phyloP scores from a whole-genome alignment of 2,329 filamentous ascomycete genomes.

The Sphaerostilbella broomeana region DNA sequence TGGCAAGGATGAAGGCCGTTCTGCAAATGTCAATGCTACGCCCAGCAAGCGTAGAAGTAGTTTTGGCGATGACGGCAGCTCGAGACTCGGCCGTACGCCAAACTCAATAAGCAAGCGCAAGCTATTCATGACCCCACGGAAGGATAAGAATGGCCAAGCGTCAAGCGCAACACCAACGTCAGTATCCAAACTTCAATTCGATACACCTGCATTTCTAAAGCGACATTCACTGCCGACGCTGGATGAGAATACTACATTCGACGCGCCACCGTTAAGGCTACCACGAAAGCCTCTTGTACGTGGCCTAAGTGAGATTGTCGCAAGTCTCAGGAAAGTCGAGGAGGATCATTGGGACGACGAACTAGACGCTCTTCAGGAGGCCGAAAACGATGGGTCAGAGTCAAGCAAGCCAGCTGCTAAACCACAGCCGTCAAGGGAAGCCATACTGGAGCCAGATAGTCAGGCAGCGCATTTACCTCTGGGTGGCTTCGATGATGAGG shows the following conservation, averaged over 20 bases:
- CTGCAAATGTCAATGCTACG: conserved; percentile 31
- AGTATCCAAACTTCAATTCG: conserved; percentile 51
- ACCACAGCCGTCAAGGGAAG: conserved; percentile 24
- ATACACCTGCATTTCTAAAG: conserved; percentile 66
- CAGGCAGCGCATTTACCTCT: conserved; percentile 40
- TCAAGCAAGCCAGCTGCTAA: conserved; percentile 18
- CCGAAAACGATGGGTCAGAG: conserved; percentile 47
- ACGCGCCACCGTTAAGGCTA: conserved; percentile 44
- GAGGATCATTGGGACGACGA: conserved; percentile 67
- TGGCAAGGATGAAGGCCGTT: conserved; percentile 8
- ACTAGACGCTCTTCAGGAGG: conserved; percentile 64
- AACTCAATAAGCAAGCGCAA: conserved; percentile 53
- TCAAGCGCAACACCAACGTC: conserved; percentile 41
- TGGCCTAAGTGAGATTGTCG: conserved; percentile 68
- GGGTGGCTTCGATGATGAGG: conserved; percentile 59
- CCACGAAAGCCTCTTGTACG: conserved; percentile 58
- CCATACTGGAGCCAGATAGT: conserved; percentile 39
- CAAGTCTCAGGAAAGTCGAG: conserved; percentile 61
- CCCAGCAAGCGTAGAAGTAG: conserved; percentile 38
- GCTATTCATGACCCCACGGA: conserved; percentile 60
- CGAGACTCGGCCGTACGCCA: conserved; percentile 41
- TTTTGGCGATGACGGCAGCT: conserved; percentile 22
- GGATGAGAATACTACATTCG: conserved; percentile 48
- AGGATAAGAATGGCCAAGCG: conserved; percentile 36
- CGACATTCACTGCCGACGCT: conserved; percentile 42